Evolutionary conservation across 2,329 filamentous ascomycete genomes (phyloP).

Genomic region (Aspergillus sp.): DNA sequence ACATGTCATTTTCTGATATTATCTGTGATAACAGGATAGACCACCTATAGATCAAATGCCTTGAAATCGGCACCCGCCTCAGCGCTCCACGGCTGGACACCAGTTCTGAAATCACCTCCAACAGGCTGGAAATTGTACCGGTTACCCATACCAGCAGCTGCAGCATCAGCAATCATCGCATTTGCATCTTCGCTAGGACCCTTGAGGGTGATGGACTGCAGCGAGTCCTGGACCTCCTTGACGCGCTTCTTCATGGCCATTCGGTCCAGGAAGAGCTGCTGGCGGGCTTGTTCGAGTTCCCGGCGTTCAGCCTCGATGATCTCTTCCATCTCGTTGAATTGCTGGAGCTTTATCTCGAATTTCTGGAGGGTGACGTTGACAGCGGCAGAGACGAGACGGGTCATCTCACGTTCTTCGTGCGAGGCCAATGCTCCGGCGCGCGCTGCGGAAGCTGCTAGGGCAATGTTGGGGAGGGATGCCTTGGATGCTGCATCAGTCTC

Average conservation of each 20-base stretch:
- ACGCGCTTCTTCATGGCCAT: conserved; percentile 84
- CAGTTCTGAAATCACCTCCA: conserved; percentile 22
- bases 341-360: conserved; percentile 88
- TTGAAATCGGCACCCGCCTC: conserved; percentile 37
- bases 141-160: conserved; percentile 30
- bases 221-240: conserved; percentile 68
- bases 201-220: conserved; percentile 43
- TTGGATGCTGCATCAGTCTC: conserved; percentile 44
- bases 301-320: conserved; percentile 86
- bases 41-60: conserved; percentile 34
- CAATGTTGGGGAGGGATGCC: conserved; percentile 60
- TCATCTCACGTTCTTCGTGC: conserved; percentile 95
- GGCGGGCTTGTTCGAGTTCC: conserved; percentile 83
- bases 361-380: conserved; percentile 95
- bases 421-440: conserved; percentile 83
- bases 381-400: conserved; percentile 80
- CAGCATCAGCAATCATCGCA: conserved; percentile 28
- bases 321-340: conserved; percentile 93
- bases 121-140: conserved; percentile 37
- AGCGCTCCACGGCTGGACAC: conserved; percentile 35
- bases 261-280: conserved; percentile 89
- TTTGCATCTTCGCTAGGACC: conserved; percentile 37
- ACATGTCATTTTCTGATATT: conserved; percentile 16
- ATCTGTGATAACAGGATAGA: conserved; percentile 8
- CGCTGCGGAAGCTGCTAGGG: conserved; percentile 77